These are phyloP conservation scores for Biscogniauxia sp. DNA, from an alignment of 2,329 filamentous ascomycete genomes.

Conservation along the genomic window DNA sequence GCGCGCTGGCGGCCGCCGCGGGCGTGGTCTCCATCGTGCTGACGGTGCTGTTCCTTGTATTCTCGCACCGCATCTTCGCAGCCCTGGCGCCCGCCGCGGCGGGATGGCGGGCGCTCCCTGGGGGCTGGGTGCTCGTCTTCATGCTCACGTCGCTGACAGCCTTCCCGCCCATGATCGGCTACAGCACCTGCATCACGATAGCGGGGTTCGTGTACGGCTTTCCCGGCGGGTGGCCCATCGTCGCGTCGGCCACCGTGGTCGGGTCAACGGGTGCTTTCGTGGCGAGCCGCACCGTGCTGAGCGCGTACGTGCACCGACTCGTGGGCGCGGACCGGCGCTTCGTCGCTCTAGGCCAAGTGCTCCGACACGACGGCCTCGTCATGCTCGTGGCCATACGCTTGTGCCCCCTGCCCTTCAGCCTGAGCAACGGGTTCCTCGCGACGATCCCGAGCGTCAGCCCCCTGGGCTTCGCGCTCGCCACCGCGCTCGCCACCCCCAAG, in stretches of 20 bases:
- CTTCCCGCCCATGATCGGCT: slow-evolving; percentile 86
- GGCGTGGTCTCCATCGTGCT: slow-evolving; percentile 52
- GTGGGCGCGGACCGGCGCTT: slow-evolving; percentile 85
- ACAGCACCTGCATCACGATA: slow-evolving; percentile 66
- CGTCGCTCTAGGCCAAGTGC: slow-evolving; percentile 79
- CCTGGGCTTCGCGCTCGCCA: slow-evolving; percentile 74
- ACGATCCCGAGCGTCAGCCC: slow-evolving; percentile 88
- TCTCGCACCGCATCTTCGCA: slow-evolving; percentile 76
- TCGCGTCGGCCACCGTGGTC: slow-evolving; percentile 71
- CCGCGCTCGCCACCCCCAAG: slow-evolving; percentile 79
- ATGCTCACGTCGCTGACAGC: slow-evolving; percentile 70
- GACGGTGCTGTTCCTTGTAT: slow-evolving; percentile 68
- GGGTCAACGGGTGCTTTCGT: slow-evolving; percentile 80
- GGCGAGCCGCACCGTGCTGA: slow-evolving; percentile 74
- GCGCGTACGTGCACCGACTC: slow-evolving; percentile 73
- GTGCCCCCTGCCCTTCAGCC: slow-evolving; percentile 87
- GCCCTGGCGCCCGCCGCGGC: slow-evolving; percentile 70
- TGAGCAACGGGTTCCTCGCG: slow-evolving; percentile 91
- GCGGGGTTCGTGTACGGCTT: slow-evolving; percentile 57
- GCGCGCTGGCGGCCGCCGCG: slow-evolving; percentile 53
- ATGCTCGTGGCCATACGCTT: slow-evolving; percentile 89
- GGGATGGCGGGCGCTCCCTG: slow-evolving; percentile 70
- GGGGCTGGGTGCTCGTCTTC: slow-evolving; percentile 76
- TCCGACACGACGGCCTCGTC: slow-evolving; percentile 86
- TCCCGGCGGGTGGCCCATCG: slow-evolving; percentile 73